Evolutionary conservation across 441 rosid species (phyloP).

Genomic region (Mallotus repandus): DNA sequence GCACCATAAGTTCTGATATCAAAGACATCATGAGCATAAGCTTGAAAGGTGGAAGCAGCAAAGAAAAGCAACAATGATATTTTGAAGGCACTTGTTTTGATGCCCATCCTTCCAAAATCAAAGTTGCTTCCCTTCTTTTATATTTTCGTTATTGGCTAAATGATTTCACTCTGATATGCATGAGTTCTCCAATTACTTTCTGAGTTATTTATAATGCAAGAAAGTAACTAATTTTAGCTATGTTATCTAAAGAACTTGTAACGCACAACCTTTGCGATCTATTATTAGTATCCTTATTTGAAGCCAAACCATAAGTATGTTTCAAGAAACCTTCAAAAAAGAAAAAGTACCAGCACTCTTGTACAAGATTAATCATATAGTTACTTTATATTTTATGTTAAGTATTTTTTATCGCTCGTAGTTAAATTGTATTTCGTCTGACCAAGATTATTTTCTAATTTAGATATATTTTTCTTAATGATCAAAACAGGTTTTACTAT

Average conservation of each 20-base stretch:
- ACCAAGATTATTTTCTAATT: background rate
- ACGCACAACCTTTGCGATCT: no score
- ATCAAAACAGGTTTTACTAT: background rate
- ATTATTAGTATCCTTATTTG: no score
- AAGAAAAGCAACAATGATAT: constrained; percentile 1
- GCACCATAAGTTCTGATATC: constrained; percentile 15
- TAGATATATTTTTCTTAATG: background rate
- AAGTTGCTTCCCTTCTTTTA: background rate
- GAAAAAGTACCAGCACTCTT: background rate
- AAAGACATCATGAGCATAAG: background rate
- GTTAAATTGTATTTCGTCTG: no score
- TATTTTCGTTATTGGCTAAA: background rate
- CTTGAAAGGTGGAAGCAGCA: background rate
- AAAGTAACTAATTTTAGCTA: background rate
- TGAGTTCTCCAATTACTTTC: background rate
- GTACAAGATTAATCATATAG: background rate
- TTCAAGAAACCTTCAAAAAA: background rate
- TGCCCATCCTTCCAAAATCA: background rate
- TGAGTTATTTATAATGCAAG: background rate
- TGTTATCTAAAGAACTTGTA: no score
- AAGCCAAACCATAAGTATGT: background rate
- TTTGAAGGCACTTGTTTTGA: background rate
- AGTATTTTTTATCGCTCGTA: no score
- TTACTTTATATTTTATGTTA: no score
- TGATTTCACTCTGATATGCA: background rate